phyloP scores from a whole-genome alignment of 192 early-diverging fungal genomes.

The Rhizophagus sp. region DNA sequence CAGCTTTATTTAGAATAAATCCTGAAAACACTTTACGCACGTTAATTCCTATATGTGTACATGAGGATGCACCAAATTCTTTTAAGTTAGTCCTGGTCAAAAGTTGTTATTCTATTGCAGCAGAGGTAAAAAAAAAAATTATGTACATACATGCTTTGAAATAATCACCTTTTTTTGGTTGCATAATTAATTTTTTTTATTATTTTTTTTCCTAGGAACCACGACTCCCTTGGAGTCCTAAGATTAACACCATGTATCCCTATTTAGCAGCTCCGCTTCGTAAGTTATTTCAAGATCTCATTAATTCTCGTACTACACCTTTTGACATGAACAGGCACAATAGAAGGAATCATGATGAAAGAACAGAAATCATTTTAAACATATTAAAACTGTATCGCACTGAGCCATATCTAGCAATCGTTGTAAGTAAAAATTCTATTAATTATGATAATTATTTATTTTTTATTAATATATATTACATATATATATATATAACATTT shows the following conservation, averaged over 20 bases:
- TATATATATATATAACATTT: background rate
- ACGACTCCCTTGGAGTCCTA: conserved; percentile 71
- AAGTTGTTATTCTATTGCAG: conserved; percentile 70
- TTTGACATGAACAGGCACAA: conserved; percentile 34
- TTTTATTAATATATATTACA: too few species aligned
- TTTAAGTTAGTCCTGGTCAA: conserved; percentile 83
- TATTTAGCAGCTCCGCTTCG: conserved; percentile 63
- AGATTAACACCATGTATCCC: conserved; percentile 51
- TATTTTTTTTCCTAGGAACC: conserved; percentile 35
- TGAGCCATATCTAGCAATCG: conserved; percentile 76
- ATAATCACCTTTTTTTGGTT: background rate
- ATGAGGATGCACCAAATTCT: conserved; percentile 66
- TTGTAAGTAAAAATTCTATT: conserved; percentile 45
- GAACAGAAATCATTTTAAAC: conserved; percentile 73
- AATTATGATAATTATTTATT: too few species aligned
- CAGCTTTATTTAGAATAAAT: conserved; percentile 75
- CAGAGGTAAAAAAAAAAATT: conserved; percentile 42
- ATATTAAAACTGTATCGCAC: conserved; percentile 74
- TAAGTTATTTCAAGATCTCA: conserved; percentile 61
- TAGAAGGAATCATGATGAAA: conserved; percentile 54
- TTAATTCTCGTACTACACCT: conserved; percentile 37
- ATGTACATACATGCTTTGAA: too few species aligned
- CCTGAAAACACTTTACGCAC: conserved; percentile 68
- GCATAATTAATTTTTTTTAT: background rate
- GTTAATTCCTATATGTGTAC: conserved; percentile 70